A percentile compares a stretch with the other conserved stretches of the same genome.
Conservation (phyloP, 306 rosid species). For the Aeschynomene evenia region DNA sequence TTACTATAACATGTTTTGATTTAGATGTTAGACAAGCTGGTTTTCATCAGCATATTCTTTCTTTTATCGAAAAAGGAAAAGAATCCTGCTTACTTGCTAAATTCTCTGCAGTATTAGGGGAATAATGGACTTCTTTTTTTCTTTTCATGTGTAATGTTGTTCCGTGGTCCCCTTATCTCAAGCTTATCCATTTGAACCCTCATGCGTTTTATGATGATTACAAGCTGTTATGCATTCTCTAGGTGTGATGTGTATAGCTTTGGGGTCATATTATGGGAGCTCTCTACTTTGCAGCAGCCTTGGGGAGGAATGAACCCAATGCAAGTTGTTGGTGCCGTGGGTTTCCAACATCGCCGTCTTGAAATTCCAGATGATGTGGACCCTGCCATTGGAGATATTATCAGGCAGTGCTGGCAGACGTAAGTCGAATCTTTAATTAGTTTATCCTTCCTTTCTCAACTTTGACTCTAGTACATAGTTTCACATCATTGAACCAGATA, state of each 20-base stretch:
- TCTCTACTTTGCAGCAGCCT: slow-evolving; percentile 85
- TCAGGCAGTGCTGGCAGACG: slow-evolving; percentile 94
- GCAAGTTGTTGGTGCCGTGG: slow-evolving; percentile 99
- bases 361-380: slow-evolving; percentile 86
- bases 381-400: slow-evolving; percentile 76
- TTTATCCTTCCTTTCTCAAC: slow-evolving; percentile 14
- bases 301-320: slow-evolving; percentile 99
- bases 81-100: neutral
- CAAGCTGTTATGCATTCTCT: slow-evolving; percentile 19
- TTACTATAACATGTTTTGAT: neutral
- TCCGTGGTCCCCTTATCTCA: neutral
- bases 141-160: neutral
- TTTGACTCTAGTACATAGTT: neutral
- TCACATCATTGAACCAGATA: neutral
- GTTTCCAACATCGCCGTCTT: slow-evolving; percentile 99
- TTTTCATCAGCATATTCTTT: neutral
- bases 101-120: neutral
- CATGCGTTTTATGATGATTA: slow-evolving; percentile 9
- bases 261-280: slow-evolving; percentile 99
- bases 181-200: neutral
- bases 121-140: neutral
- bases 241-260: slow-evolving; percentile 96
- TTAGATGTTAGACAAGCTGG: neutral
- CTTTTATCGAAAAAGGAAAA: neutral
- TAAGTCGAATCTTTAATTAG: slow-evolving; percentile 42